Percentiles rank a stretch among this genome's conserved stretches.
These are phyloP conservation scores for Rhinocladiella similis DNA, from an alignment of 2,329 filamentous ascomycete genomes.

Conservation along the genomic window DNA sequence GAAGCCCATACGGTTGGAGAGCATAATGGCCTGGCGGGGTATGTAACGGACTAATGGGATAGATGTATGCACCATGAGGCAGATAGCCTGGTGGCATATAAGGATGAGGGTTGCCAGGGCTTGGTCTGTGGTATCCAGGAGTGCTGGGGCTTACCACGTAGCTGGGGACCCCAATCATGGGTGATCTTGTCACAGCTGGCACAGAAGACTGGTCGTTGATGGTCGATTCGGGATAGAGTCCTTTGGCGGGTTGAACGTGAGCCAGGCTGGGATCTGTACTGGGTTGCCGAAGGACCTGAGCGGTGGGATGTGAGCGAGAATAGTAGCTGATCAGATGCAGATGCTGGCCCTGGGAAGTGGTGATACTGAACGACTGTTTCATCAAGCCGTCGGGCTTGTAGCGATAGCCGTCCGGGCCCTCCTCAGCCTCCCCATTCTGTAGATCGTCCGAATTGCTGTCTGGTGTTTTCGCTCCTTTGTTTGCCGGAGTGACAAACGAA, in stretches of 20 bases:
- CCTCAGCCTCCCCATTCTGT: conserved; percentile 67
- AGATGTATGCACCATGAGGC: conserved; percentile 38
- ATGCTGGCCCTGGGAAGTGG: conserved; percentile 84
- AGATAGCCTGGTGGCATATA: conserved; percentile 37
- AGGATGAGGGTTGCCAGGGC: conserved; percentile 39
- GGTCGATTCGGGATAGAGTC: conserved; percentile 95
- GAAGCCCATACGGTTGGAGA: conserved; percentile 20
- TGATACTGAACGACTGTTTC: conserved; percentile 99
- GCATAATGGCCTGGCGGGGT: conserved; percentile 40
- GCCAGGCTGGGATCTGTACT: conserved; percentile 77
- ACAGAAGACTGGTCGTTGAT: conserved; percentile 81
- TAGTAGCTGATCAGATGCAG: conserved; percentile 98
- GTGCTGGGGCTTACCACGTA: conserved; percentile 55
- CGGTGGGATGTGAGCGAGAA: conserved; percentile 72
- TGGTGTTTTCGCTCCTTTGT: conserved; percentile 70
- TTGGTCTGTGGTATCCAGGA: conserved; percentile 54
- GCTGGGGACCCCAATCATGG: conserved; percentile 57
- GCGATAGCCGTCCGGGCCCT: conserved; percentile 79
- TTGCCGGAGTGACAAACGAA: conserved; percentile 59
- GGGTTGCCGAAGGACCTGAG: conserved; percentile 75
- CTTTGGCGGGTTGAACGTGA: conserved; percentile 82
- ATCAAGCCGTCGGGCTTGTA: conserved; percentile 97
- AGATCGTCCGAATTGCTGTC: conserved; percentile 79
- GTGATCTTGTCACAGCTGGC: conserved; percentile 76
- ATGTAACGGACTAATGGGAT: conserved; percentile 46